phyloP scores from a whole-genome alignment of 192 early-diverging fungal species.

The Glomus cerebriforme region DNA sequence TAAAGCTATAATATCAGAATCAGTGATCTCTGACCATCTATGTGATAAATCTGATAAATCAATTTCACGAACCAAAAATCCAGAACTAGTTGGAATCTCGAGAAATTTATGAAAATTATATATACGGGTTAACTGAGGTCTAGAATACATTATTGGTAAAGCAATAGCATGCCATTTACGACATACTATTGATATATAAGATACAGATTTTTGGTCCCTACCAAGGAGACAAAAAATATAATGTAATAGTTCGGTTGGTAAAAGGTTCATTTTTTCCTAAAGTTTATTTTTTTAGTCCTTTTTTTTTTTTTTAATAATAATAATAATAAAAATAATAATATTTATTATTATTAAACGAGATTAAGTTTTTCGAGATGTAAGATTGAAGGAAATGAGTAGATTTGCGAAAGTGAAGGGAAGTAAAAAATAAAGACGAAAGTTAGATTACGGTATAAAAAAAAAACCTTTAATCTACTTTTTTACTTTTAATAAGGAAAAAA shows the following conservation, averaged over 20 bases:
- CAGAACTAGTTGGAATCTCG: not conserved
- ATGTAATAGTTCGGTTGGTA: slow-evolving; percentile 16
- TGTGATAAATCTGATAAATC: slow-evolving; percentile 9
- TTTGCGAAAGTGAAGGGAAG: too few species aligned
- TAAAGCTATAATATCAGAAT: slow-evolving; percentile 8
- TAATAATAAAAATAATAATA: too few species aligned
- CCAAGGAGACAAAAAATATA: not conserved
- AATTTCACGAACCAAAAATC: slow-evolving; percentile 11
- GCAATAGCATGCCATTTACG: not conserved
- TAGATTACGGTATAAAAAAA: too few species aligned
- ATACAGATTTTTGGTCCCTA: slow-evolving; percentile 17
- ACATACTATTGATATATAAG: not conserved
- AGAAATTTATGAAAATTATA: slow-evolving; percentile 10
- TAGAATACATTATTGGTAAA: not conserved
- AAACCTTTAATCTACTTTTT: too few species aligned
- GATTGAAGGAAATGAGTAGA: too few species aligned
- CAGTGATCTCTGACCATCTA: slow-evolving; percentile 8
- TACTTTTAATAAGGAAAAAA: too few species aligned
- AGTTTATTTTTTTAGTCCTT: not conserved
- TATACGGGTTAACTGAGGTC: not conserved
- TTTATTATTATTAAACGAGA: too few species aligned
- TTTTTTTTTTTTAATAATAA: too few species aligned
- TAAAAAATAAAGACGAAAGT: too few species aligned
- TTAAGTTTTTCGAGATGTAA: too few species aligned
- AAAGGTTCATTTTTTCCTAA: not conserved